These are phyloP conservation scores for Kwoniella bestiolae DNA, from an alignment of 768 basidiomycete genomes.

Conservation along the genomic window DNA sequence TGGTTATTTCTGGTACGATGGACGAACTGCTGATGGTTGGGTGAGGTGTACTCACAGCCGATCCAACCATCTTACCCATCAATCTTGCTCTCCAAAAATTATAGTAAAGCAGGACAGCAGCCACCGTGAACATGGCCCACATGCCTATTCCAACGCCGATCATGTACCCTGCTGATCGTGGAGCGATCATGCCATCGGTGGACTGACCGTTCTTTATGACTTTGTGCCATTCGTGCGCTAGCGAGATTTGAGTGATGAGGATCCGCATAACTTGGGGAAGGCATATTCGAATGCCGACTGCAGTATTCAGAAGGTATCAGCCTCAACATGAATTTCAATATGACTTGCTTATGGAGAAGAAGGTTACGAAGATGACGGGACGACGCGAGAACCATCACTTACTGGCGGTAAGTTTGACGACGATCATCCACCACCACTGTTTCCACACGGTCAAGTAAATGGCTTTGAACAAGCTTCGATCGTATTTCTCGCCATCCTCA, in stretches of 20 bases:
- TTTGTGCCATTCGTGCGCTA: conserved; percentile 53
- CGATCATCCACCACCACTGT: conserved; percentile 31
- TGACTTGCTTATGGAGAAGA: conserved; percentile 63
- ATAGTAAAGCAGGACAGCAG: not conserved
- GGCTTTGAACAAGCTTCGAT: conserved; percentile 40
- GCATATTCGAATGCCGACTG: conserved; percentile 22
- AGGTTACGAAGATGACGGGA: conserved; percentile 46
- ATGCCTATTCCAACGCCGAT: conserved; percentile 60
- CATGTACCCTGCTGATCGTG: conserved; percentile 66
- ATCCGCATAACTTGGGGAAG: conserved; percentile 27
- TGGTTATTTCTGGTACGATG: not conserved
- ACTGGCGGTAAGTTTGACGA: conserved; percentile 1
- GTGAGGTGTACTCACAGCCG: not conserved
- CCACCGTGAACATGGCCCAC: not conserved
- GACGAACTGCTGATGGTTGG: not conserved
- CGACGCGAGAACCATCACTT: conserved; percentile 56
- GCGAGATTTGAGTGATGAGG: conserved; percentile 24
- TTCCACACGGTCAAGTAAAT: conserved; percentile 26
- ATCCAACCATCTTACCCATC: not conserved
- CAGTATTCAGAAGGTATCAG: not conserved
- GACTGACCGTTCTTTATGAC: conserved; percentile 46
- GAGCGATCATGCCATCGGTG: conserved; percentile 29
- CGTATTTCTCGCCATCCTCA: conserved; percentile 43
- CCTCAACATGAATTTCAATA: not conserved
- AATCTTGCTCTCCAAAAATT: not conserved